A percentile compares a stretch with the other conserved stretches of the same genome.
Evolutionary conservation across 164 flowering plant genomes (phyloP).

Genomic region (Nymphaea thermarum): DNA sequence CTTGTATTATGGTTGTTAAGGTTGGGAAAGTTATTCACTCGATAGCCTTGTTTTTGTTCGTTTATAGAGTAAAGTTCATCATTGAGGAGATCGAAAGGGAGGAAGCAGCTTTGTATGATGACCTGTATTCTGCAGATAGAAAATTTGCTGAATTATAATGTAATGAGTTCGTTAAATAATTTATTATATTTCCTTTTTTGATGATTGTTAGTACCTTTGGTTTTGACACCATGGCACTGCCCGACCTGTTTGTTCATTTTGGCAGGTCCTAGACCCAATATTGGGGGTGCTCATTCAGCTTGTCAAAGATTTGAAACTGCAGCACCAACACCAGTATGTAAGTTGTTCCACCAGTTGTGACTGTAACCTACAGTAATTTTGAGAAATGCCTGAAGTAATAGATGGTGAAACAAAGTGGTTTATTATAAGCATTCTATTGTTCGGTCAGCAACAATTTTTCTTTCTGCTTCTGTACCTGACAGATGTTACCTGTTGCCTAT

Average conservation of each 20-base stretch:
- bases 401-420: neutral
- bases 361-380: neutral
- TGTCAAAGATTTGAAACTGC: conserved; percentile 92
- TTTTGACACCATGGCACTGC: no score
- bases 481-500: no score
- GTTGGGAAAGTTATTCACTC: no score
- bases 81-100: conserved; percentile 93
- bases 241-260: neutral
- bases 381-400: neutral
- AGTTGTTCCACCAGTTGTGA: conserved; percentile 12
- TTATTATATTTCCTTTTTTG: no score
- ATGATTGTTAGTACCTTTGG: no score
- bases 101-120: conserved; percentile 73
- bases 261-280: conserved; percentile 90
- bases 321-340: conserved; percentile 93
- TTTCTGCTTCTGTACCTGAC: neutral
- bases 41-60: neutral
- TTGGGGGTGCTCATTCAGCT: conserved; percentile 89
- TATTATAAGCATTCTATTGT: neutral
- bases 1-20: no score
- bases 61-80: conserved; percentile 63
- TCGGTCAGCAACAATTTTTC: neutral
- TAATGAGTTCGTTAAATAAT: conserved; percentile 9
- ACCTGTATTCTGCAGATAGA: conserved; percentile 86
- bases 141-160: conserved; percentile 90